Conservation (phyloP, 805 yeast genomes). For the Candida saitoana region DNA sequence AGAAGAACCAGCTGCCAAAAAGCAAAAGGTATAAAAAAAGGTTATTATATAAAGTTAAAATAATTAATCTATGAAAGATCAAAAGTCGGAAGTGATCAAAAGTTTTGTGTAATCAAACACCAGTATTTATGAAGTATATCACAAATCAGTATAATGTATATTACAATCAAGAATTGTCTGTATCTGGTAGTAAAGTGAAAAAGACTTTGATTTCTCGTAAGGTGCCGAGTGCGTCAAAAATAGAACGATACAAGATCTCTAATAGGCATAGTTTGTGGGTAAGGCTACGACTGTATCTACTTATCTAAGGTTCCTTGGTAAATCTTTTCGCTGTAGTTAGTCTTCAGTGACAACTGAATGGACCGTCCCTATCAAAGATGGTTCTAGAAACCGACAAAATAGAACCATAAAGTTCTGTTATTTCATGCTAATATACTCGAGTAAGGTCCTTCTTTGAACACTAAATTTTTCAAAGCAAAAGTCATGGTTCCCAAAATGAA, state of each 20-base stretch:
- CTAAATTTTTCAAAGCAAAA: conserved; percentile 43
- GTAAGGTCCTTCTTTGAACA: conserved; percentile 37
- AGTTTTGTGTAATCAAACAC: background rate
- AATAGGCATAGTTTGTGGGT: conserved; percentile 44
- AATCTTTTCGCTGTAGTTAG: conserved; percentile 47
- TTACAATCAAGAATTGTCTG: too few relatives aligned
- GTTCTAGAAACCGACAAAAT: conserved; percentile 44
- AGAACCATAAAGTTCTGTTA: conserved; percentile 39
- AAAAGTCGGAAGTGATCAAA: background rate
- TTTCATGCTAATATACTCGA: conserved; percentile 37
- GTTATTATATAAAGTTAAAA: too few relatives aligned
- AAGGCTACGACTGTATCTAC: conserved; percentile 43
- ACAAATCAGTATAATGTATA: too few relatives aligned
- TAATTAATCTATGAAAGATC: too few relatives aligned
- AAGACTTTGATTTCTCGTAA: conserved; percentile 15
- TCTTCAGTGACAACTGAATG: conserved; percentile 43
- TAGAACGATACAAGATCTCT: conserved; percentile 31
- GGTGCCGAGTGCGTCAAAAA: conserved; percentile 19
- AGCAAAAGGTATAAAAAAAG: too few relatives aligned
- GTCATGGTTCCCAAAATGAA: conserved; percentile 32
- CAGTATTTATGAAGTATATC: background rate
- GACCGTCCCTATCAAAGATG: conserved; percentile 47
- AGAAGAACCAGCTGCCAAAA: conserved; percentile 25
- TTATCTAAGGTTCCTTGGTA: conserved; percentile 47
- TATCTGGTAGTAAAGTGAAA: too few relatives aligned